Base-by-base conservation (phyloP, 176 grass and related monocot species). In the Miscanthus lutarioriparius region DNA sequence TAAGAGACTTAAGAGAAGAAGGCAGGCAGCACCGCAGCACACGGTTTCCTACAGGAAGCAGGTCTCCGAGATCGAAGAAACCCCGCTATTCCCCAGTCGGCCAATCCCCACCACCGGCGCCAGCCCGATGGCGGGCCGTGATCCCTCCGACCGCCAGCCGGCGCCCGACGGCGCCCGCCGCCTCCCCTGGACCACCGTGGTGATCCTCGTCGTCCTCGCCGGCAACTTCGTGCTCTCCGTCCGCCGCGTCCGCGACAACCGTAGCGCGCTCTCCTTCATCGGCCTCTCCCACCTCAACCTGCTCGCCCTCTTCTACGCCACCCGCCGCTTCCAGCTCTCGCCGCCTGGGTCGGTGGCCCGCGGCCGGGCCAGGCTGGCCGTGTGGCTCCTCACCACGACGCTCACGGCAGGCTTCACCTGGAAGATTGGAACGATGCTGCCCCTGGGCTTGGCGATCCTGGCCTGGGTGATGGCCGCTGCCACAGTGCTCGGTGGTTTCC, bases 331-430 rank as follows among this genome's bases (percentile, higher is more conserved):
- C 19, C 80, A 94, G 41, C 63, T 25, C 7, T 36, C 79, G 0
- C 79, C 69, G 20, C 45, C 10, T 1, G 32, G 35, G 13, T 86
- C 83, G 3, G 10, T 38, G 15, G 8, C 0, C 2, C 30, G 53
- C n/a, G 49, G 16, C 10, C 19, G 8, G 5, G 41, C 83, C 39
- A 94, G 79, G 61, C 36, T 30, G 3, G 43, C 72, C 22, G 83
- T 94, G 0, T 91, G 92, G 92, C 5, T 40, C 11, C 68, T 94
- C 0, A 67, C 79, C 0, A 66, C 86, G 0, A 30, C 79, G 3
- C 77, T 94, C 6, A 86, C 83, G 0, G 47, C 53, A 1, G 83
- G 66, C 63, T 94, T 94, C 48, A 70, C 79, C 0, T 79, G 85
- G 67, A 64, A 76, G 35, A 28, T 19, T 7, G 13, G 30, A 9